Evolutionary conservation across 371 early-diverging fungal species (phyloP).

Genomic region (Lichtheimia hyalospora): DNA sequence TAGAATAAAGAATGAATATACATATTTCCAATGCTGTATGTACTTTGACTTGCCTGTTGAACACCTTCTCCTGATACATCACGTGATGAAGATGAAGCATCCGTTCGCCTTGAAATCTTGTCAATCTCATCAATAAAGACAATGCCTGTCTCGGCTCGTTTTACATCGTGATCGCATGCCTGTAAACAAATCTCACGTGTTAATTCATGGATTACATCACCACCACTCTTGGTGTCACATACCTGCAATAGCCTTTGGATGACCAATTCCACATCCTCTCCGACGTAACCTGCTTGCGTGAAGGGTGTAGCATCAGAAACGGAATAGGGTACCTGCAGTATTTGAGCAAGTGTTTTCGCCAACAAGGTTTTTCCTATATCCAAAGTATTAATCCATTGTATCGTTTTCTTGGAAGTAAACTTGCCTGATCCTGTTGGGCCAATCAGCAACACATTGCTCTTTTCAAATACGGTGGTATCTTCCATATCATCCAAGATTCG

Average conservation of each 20-base stretch:
- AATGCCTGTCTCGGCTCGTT: constrained; percentile 84
- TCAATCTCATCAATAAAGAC: constrained; percentile 95
- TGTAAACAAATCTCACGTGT: constrained; percentile 13
- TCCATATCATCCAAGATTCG: constrained; percentile 1
- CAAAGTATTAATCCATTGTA: too few species aligned
- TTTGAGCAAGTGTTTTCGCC: constrained; percentile 81
- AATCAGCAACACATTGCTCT: constrained; percentile 87
- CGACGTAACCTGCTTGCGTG: constrained; percentile 94
- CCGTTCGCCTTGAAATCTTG: constrained; percentile 81
- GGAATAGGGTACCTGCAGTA: constrained; percentile 88
- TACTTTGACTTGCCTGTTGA: constrained; percentile 65
- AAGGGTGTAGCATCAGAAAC: constrained; percentile 92
- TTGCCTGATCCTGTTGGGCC: constrained; percentile 83
- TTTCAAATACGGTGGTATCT: constrained; percentile 66
- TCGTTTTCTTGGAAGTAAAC: too few species aligned
- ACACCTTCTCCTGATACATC: constrained; percentile 96
- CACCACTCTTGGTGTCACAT: neutral
- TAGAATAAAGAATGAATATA: constrained; percentile 1
- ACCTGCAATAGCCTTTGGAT: constrained; percentile 84
- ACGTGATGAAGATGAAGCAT: constrained; percentile 73
- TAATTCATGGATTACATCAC: neutral
- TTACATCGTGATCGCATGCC: constrained; percentile 86
- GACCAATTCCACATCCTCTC: constrained; percentile 90
- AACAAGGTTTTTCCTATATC: constrained; percentile 74
- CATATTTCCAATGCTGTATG: neutral